These are phyloP conservation scores for Cladosporium sp. DNA, from an alignment of 2,329 filamentous ascomycete species.

Conservation along the genomic window DNA sequence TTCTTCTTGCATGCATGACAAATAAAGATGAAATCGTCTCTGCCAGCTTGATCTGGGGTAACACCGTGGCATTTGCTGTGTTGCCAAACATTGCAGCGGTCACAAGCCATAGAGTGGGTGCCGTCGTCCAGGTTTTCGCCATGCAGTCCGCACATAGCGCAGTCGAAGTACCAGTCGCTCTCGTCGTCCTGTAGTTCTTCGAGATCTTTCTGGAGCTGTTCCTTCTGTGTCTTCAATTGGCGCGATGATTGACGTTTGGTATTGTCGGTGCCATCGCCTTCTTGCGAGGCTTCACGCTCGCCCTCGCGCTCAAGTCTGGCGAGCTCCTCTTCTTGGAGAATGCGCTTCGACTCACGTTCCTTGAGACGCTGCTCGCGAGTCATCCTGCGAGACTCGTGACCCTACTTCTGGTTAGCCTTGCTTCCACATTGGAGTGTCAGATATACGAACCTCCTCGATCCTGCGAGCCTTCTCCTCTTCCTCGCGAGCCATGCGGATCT, in stretches of 20 bases:
- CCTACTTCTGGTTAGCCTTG: conserved; percentile 40
- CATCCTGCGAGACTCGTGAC: conserved; percentile 73
- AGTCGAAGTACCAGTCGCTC: conserved; percentile 92
- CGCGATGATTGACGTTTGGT: conserved; percentile 66
- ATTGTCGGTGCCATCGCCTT: conserved; percentile 30
- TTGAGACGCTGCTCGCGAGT: conserved; percentile 81
- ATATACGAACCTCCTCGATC: conserved; percentile 16
- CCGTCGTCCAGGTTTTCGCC: conserved; percentile 89
- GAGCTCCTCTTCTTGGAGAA: conserved; percentile 80
- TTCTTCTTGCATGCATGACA: conserved; percentile 73
- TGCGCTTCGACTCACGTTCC: conserved; percentile 78
- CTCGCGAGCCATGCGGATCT: conserved; percentile 59
- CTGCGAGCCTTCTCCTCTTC: conserved; percentile 50
- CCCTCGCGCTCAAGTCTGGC: conserved; percentile 65
- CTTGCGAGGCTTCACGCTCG: conserved; percentile 25
- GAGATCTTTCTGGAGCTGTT: conserved; percentile 72
- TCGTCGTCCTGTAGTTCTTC: conserved; percentile 66
- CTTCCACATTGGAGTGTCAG: neutral
- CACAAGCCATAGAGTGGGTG: conserved; percentile 88
- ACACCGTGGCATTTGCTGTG: conserved; percentile 90
- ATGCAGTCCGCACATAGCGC: conserved; percentile 78
- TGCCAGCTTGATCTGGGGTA: conserved; percentile 71
- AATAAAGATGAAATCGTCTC: conserved; percentile 81
- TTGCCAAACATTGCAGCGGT: conserved; percentile 93
- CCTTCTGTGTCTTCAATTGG: conserved; percentile 76